Conservation (phyloP, 306 rosid species). For the Lathyrus oleraceus region DNA sequence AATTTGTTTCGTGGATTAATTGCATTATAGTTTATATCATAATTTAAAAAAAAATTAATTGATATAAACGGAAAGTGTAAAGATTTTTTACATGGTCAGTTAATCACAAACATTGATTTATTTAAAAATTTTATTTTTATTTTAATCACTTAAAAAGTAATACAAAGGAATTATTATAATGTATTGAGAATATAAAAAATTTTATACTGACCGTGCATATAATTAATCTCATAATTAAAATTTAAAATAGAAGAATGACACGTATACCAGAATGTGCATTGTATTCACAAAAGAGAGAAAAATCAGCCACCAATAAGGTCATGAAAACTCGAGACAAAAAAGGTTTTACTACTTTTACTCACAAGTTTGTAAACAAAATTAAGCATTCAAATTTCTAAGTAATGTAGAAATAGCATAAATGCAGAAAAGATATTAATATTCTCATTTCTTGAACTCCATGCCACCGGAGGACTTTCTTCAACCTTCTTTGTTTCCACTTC, state of each 20-base stretch:
- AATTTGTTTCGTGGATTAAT: too few species aligned
- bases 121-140: too few species aligned
- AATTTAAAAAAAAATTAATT: too few species aligned
- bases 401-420: constrained; percentile 7
- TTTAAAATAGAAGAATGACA: not conserved
- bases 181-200: too few species aligned
- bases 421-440: constrained; percentile 41
- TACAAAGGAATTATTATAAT: too few species aligned
- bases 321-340: not conserved
- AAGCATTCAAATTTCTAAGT: constrained; percentile 30
- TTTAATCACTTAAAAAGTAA: too few species aligned
- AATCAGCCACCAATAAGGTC: not conserved
- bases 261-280: not conserved
- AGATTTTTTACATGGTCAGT: too few species aligned
- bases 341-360: not conserved
- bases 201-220: too few species aligned
- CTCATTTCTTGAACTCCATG: constrained; percentile 95
- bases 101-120: too few species aligned
- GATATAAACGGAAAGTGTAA: too few species aligned
- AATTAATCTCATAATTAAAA: too few species aligned
- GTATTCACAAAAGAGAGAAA: constrained; percentile 15
- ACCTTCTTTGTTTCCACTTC: constrained; percentile 89
- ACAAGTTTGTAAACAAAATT: not conserved
- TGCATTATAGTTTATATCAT: too few species aligned
- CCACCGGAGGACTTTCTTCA: constrained; percentile 97